Evolutionary conservation across 495 filamentous ascomycete genomes (phyloP), one percentile per base, ranked within the genome.

Genomic region (Aspergillus bridgeri): DNA sequence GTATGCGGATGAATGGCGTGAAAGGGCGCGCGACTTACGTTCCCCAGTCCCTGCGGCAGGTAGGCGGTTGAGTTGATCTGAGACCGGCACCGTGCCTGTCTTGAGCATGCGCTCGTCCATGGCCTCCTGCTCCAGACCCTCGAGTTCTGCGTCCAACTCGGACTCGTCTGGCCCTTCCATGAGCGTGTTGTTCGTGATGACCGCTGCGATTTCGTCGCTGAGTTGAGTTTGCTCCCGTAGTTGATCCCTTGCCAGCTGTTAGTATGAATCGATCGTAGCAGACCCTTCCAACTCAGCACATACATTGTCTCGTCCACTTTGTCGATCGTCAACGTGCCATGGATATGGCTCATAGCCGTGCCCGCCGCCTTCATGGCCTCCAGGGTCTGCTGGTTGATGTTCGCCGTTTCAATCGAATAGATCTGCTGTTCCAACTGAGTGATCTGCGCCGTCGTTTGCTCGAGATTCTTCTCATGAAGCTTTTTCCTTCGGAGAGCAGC

Each of bases 361-460:
- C 88, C 84, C 3, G 94, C 92, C 65, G 85, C 83, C 81, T 96
- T 85, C 93, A 99, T 98, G 3, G 92, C 95, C 50, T 86, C 83
- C 48, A 99, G 80, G 5, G 94, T 99, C 77, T 98, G 92, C 69
- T 92, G 83, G 80, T 99, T 99, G 76, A 99, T 96, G 71, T 98
- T 99, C 50, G 94, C 95, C 20, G 92, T 89, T 70, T 99, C 94
- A 72, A 99, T 97, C 57, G 89, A 87, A 69, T 93, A 94, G 66
- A 99, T 93, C 69, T 99, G 92, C 65, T 92, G 89, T 68, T 98
- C 94, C 15, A 99, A 80, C 42, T 93, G 95, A 55, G 84, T 82
- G 75, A 96, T 91, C 73, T 98, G 95, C 33, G 87, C 84, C 33
- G 84, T 81, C 8, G 93, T 98, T 71, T 96, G 90, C 57, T 94